Percentiles rank a stretch among this genome's conserved stretches.
Conservation (phyloP, 495 filamentous ascomycete genomes). For the Penicillium dipodomyicola region DNA sequence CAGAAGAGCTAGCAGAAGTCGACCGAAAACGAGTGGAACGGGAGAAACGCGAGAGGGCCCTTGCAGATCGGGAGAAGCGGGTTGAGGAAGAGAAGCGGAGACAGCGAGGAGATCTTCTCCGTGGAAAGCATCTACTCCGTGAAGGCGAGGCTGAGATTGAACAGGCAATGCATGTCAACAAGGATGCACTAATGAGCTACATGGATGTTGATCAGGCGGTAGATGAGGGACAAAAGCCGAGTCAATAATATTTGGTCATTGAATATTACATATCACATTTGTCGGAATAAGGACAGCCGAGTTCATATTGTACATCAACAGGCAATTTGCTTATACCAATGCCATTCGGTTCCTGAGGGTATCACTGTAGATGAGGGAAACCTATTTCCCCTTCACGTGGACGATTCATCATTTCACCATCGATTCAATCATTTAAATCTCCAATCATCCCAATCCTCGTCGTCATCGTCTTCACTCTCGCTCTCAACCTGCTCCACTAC, state of each 20-base stretch:
- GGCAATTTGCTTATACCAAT: slow-evolving; percentile 9
- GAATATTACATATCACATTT: slow-evolving; percentile 7
- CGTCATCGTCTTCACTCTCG: slow-evolving; percentile 42
- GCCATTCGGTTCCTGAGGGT: slow-evolving; percentile 36
- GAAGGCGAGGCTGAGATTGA: slow-evolving; percentile 80
- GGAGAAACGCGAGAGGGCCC: slow-evolving; percentile 67
- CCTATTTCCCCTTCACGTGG: slow-evolving; percentile 22
- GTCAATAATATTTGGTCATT: slow-evolving; percentile 13
- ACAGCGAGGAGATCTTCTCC: slow-evolving; percentile 62
- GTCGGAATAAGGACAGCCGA: slow-evolving; percentile 4
- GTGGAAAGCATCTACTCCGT: slow-evolving; percentile 62
- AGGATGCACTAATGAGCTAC: slow-evolving; percentile 67
- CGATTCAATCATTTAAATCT: slow-evolving; percentile 51
- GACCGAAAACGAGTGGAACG: slow-evolving; percentile 62
- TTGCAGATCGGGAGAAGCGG: slow-evolving; percentile 68
- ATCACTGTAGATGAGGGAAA: slow-evolving; percentile 40
- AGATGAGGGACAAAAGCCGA: slow-evolving; percentile 13
- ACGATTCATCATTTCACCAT: slow-evolving; percentile 13
- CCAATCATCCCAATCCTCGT: slow-evolving; percentile 67
- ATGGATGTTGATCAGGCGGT: slow-evolving; percentile 40
- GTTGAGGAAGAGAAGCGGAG: slow-evolving; percentile 73
- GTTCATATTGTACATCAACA: slow-evolving; percentile 21
- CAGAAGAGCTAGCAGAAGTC: slow-evolving; percentile 59
- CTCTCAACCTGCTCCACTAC: slow-evolving; percentile 25
- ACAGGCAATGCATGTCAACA: slow-evolving; percentile 72